Conservation (phyloP, 352 stramenopile genomes). For the Globisporangium rhizosaccharum region DNA sequence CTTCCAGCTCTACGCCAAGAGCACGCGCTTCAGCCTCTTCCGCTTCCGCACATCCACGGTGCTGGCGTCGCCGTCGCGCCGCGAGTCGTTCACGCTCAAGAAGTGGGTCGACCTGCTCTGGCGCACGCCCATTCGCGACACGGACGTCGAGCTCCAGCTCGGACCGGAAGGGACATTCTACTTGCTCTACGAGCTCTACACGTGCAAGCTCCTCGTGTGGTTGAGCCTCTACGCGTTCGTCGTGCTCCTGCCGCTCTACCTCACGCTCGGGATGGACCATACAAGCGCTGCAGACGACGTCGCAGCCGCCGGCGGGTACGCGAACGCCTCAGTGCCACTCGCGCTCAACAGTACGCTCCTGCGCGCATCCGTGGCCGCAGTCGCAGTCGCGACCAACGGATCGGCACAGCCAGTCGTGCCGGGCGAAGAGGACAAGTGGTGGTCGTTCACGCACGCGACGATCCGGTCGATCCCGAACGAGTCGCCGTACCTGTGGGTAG, state of each 20-base stretch:
- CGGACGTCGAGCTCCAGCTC: constrained; percentile 53
- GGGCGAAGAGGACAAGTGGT: constrained; percentile 43
- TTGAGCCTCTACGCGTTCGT: constrained; percentile 65
- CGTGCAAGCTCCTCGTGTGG: constrained; percentile 46
- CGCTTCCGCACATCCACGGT: constrained; percentile 50
- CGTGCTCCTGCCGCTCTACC: constrained; percentile 67
- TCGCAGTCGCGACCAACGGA: neutral
- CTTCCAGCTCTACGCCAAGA: constrained; percentile 62
- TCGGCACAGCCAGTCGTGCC: constrained; percentile 4
- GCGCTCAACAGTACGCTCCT: neutral
- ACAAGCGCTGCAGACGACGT: neutral
- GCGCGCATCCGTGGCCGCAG: neutral
- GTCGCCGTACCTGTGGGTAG: constrained; percentile 73
- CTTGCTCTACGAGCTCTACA: constrained; percentile 80
- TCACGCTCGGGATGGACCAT: constrained; percentile 43
- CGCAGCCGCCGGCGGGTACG: neutral
- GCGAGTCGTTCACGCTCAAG: constrained; percentile 42
- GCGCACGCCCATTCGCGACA: constrained; percentile 63
- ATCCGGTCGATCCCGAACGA: constrained; percentile 75
- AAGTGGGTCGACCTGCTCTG: constrained; percentile 68
- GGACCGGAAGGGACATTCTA: constrained; percentile 82
- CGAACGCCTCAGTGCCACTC: neutral
- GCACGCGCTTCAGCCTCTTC: constrained; percentile 72
- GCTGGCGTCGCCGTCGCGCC: constrained; percentile 24
- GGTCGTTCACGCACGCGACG: constrained; percentile 74